A percentile compares a stretch with the other conserved stretches of the same genome.
phyloP scores from a whole-genome alignment of 345 rosid species.

The Linum usitatissimum region DNA sequence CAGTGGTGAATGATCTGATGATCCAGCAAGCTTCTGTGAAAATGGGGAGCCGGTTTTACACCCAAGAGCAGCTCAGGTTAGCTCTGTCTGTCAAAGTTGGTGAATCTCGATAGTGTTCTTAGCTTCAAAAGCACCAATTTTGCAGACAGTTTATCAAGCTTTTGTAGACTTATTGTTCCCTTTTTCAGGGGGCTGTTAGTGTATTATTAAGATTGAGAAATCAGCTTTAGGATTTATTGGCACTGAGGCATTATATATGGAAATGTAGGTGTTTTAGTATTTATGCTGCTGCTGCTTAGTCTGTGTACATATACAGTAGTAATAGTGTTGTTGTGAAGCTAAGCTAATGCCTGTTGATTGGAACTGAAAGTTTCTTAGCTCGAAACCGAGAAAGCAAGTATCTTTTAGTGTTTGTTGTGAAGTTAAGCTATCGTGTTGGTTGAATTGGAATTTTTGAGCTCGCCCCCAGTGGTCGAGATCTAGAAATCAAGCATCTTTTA shows the following conservation, averaged over 20 bases:
- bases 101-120: conserved; percentile 6
- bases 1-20: conserved; percentile 82
- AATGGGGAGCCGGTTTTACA: conserved; percentile 66
- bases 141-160: neutral
- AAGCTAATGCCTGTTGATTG: neutral
- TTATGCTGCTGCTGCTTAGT: neutral
- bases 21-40: conserved; percentile 94
- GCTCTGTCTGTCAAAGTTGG: conserved; percentile 57
- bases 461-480: too few species aligned
- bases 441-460: too few species aligned
- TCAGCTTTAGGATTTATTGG: neutral
- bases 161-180: neutral
- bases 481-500: too few species aligned
- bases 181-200: neutral
- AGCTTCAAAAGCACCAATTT: neutral
- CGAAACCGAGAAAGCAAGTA: too few species aligned
- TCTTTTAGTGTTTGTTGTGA: too few species aligned
- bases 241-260: neutral
- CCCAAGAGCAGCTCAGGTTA: conserved; percentile 68
- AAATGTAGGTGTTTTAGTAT: neutral
- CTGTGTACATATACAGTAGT: neutral
- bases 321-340: neutral
- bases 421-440: too few species aligned
- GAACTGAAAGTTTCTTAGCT: too few species aligned
- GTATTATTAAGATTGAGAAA: neutral